phyloP scores from a whole-genome alignment of 2,329 filamentous ascomycete genomes.

The Nemania diffusa region DNA sequence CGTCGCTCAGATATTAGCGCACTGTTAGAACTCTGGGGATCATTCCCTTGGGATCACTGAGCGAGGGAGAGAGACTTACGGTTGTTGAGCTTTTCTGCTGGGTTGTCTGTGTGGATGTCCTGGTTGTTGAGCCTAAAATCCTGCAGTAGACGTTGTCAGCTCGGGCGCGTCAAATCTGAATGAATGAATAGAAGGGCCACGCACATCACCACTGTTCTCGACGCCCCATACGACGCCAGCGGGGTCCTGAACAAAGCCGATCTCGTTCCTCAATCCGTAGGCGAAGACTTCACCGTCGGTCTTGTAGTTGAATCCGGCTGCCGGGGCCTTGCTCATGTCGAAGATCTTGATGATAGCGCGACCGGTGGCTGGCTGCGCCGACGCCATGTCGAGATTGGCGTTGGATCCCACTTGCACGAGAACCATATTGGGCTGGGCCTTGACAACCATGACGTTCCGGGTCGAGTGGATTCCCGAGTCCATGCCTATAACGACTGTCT shows the following conservation, averaged over 20 bases:
- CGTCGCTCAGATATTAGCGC: not conserved
- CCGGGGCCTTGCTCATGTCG: slow-evolving; percentile 51
- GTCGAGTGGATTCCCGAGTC: slow-evolving; percentile 54
- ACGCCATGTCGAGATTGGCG: slow-evolving; percentile 53
- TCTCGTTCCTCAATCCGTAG: slow-evolving; percentile 68
- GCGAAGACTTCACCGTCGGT: slow-evolving; percentile 54
- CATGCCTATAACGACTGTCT: slow-evolving; percentile 54
- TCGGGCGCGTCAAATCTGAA: not conserved
- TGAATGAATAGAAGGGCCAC: not conserved
- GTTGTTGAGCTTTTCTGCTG: slow-evolving; percentile 73
- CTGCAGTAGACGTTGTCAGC: slow-evolving; percentile 60
- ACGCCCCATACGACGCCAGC: slow-evolving; percentile 56
- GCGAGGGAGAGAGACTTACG: slow-evolving; percentile 47
- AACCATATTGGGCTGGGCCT: slow-evolving; percentile 51
- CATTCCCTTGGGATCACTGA: not conserved
- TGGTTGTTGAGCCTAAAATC: slow-evolving; percentile 62
- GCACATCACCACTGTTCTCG: slow-evolving; percentile 38
- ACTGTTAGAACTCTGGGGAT: not conserved
- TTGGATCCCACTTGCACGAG: slow-evolving; percentile 55
- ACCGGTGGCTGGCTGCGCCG: slow-evolving; percentile 49
- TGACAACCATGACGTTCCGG: slow-evolving; percentile 52
- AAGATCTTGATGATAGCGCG: slow-evolving; percentile 57
- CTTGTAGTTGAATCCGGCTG: slow-evolving; percentile 53
- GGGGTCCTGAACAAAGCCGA: slow-evolving; percentile 66
- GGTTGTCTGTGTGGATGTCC: slow-evolving; percentile 69